phyloP scores from a whole-genome alignment of 1,284 basidiomycete genomes.

The Cryptococcus neoformans region DNA sequence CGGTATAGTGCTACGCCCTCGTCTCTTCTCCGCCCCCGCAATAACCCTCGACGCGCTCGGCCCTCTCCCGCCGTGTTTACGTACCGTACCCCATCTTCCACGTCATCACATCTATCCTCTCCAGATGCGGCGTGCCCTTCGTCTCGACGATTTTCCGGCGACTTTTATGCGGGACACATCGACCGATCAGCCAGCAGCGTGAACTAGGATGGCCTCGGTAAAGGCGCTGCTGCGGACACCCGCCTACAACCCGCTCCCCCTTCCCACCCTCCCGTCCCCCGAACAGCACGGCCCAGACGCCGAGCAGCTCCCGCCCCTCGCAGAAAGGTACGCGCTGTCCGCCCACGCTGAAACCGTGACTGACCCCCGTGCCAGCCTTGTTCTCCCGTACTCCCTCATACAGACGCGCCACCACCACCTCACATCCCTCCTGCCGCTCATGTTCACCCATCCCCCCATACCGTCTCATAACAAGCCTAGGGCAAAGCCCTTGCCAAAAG shows the following conservation, averaged over 20 bases:
- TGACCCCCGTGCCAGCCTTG: slow-evolving; percentile 17
- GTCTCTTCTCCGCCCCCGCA: too few relatives aligned
- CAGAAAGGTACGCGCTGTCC: slow-evolving; percentile 31
- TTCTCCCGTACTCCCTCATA: slow-evolving; percentile 36
- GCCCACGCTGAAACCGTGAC: background rate
- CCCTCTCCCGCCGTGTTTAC: too few relatives aligned
- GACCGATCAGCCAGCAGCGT: too few relatives aligned
- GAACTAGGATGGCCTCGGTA: background rate
- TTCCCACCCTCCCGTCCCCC: slow-evolving; percentile 17
- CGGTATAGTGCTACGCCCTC: too few relatives aligned
- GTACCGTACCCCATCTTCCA: too few relatives aligned
- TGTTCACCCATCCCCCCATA: slow-evolving; percentile 43
- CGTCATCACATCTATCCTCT: too few relatives aligned
- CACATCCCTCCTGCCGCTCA: slow-evolving; percentile 38
- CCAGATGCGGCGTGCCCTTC: too few relatives aligned
- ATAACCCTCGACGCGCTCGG: background rate
- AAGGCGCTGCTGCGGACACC: slow-evolving; percentile 10
- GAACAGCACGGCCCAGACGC: slow-evolving; percentile 1
- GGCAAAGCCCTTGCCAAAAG: slow-evolving; percentile 26
- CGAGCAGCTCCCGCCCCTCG: slow-evolving; percentile 27
- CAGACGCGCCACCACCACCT: slow-evolving; percentile 40
- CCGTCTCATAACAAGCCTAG: slow-evolving; percentile 38
- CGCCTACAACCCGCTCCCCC: slow-evolving; percentile 17
- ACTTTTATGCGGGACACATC: too few relatives aligned
- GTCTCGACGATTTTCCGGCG: too few relatives aligned